These are phyloP conservation scores for Mrakia hoshinonis DNA, from an alignment of 768 basidiomycete species.

Conservation along the genomic window DNA sequence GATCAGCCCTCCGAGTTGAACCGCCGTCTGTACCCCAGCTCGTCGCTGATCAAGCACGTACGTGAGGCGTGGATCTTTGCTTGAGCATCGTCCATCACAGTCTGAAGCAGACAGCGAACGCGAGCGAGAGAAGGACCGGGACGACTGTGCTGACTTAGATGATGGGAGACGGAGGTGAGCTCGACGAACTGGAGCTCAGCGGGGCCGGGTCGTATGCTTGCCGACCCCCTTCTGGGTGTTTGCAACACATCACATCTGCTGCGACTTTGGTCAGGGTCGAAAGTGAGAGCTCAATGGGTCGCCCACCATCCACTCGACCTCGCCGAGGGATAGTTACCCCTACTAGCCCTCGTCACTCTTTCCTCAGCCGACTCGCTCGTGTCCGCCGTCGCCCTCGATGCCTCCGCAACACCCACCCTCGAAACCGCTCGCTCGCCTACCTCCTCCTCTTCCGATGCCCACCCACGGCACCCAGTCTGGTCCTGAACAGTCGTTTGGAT, in stretches of 20 bases:
- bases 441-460: not conserved
- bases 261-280: too few relatives aligned
- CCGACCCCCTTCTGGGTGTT: too few relatives aligned
- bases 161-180: too few relatives aligned
- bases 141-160: too few relatives aligned
- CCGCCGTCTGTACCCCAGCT: too few relatives aligned
- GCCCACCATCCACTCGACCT: not conserved
- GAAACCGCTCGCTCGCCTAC: not conserved
- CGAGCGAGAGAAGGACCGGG: too few relatives aligned
- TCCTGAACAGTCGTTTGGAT: not conserved
- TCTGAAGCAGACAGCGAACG: not conserved
- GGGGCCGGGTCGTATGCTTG: too few relatives aligned
- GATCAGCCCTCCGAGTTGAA: too few relatives aligned
- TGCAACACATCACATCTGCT: too few relatives aligned
- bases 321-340: not conserved
- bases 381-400: not conserved
- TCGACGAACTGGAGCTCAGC: too few relatives aligned
- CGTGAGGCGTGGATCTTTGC: not conserved
- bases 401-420: not conserved
- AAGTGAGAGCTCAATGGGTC: conserved; percentile 1
- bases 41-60: not conserved
- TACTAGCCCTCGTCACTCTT: too few relatives aligned
- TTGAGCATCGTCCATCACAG: not conserved
- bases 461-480: not conserved
- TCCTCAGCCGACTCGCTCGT: too few relatives aligned